Base-by-base conservation (phyloP, 2,329 filamentous ascomycete species). In the Pseudofabraea citricarpa region DNA sequence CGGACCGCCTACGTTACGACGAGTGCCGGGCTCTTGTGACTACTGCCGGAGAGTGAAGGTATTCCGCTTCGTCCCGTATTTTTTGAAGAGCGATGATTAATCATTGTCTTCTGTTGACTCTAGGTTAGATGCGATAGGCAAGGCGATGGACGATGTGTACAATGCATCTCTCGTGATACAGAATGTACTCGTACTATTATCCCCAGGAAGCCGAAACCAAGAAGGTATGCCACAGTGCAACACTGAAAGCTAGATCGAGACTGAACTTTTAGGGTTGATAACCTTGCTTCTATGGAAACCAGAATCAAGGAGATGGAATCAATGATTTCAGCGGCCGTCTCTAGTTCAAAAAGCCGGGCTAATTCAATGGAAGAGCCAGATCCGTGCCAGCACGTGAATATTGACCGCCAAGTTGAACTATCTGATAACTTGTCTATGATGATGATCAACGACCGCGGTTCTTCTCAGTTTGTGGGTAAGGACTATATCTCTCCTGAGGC, bases 371-470 rank as follows among this genome's bases (percentile, higher is more conserved):
- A 31, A 31, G 27, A 31, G 13, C 13, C 27, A 6, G 27, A 31
- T 31, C 13, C 16, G 6, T 12, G 6, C 16, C 13, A 15, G 16
- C 27, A 12, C 16, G 27, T n/a, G 27, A 31, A n/a, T 31, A 31
- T 26, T n/a, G 36, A 29, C 13, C 27, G 27, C 13, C 27, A 31
- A 5, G 16, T 31, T 12, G 38, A 35, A 6, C 37, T 45, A 12
- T 32, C 23, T 22, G 43, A 45, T 19, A 41, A 36, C 29, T 23
- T 45, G 15, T 45, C 43, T 9, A 45, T 41, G 20, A 24, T 45
- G 22, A 27, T 45, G 27, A 45, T 45, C 16, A 41, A 41, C 15
- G 43, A 42, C 10, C 31, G 40, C 9, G 43, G 43, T 5, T 20
- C 38, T 7, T 26, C 38, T 8, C 37, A 33, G 16, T 45, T 45